phyloP scores from a whole-genome alignment of 1,284 basidiomycete species.

The Prillingera fragicola region DNA sequence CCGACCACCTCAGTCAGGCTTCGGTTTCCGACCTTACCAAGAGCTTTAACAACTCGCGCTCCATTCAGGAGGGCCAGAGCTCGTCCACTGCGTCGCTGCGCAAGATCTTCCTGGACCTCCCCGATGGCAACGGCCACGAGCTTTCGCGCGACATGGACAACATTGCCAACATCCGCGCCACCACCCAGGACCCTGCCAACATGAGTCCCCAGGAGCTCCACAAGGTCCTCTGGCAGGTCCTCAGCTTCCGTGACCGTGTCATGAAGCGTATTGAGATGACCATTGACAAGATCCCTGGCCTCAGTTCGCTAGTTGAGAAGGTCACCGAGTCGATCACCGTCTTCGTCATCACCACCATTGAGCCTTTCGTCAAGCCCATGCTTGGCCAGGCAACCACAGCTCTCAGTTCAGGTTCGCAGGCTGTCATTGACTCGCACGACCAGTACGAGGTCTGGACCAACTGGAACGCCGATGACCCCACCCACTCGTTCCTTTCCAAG shows the following conservation, averaged over 20 bases:
- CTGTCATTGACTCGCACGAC: conserved; percentile 72
- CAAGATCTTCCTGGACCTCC: conserved; percentile 53
- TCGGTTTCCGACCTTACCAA: conserved; percentile 84
- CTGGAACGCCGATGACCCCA: conserved; percentile 71
- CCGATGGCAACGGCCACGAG: conserved; percentile 53
- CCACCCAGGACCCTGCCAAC: conserved; percentile 62
- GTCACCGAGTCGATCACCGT: conserved; percentile 74
- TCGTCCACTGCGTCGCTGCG: conserved; percentile 49
- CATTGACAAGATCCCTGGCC: conserved; percentile 61
- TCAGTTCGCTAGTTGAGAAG: conserved; percentile 71
- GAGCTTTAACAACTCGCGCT: conserved; percentile 62
- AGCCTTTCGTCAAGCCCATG: conserved; percentile 65
- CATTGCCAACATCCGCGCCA: conserved; percentile 64
- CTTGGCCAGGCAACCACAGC: conserved; percentile 66
- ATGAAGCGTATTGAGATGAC: conserved; percentile 80
- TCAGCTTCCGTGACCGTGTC: conserved; percentile 76
- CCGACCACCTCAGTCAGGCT: conserved; percentile 56
- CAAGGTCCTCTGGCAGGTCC: conserved; percentile 70
- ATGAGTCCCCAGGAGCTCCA: conserved; percentile 88
- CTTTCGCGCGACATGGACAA: conserved; percentile 69
- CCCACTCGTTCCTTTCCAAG: conserved; percentile 55
- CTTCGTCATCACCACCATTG: conserved; percentile 73
- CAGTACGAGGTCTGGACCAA: conserved; percentile 77
- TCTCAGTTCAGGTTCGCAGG: conserved; percentile 59
- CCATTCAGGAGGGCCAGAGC: conserved; percentile 49